Conservation (phyloP, 352 stramenopile species). For the Thraustochytrium sp. region DNA sequence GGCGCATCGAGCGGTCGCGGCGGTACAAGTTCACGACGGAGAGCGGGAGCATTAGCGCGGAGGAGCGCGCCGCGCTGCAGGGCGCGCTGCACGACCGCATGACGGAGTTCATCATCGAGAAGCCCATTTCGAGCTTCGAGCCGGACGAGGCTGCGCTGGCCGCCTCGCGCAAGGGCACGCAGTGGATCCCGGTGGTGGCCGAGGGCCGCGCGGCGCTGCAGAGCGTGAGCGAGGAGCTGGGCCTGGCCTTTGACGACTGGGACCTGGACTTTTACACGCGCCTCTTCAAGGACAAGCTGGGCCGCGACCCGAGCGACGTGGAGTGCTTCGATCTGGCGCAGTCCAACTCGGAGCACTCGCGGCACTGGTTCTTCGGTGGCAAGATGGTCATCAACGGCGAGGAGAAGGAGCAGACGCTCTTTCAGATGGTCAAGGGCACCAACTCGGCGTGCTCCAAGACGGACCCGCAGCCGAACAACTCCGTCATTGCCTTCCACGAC, state of each 20-base stretch:
- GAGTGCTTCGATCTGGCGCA: conserved; percentile 98
- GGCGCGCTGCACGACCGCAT: conserved; percentile 88
- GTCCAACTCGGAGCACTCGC: conserved; percentile 97
- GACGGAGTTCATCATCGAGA: conserved; percentile 92
- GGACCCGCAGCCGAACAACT: conserved; percentile 73
- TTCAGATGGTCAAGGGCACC: conserved; percentile 97
- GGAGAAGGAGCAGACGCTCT: conserved; percentile 92
- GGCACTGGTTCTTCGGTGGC: conserved; percentile 98
- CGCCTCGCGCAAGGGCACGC: conserved; percentile 64
- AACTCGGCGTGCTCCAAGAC: conserved; percentile 53
- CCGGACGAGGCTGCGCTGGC: conserved; percentile 57
- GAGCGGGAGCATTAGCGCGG: conserved; percentile 49
- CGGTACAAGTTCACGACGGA: conserved; percentile 72
- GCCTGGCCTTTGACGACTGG: conserved; percentile 96
- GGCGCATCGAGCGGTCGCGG: conserved; percentile 85
- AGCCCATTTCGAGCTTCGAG: conserved; percentile 81
- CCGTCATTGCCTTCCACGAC: conserved; percentile 97
- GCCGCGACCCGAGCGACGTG: conserved; percentile 94
- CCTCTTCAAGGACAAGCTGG: conserved; percentile 93
- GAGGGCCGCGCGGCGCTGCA: conserved; percentile 86
- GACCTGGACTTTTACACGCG: conserved; percentile 97
- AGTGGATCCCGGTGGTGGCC: conserved; percentile 86
- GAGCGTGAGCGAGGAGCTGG: conserved; percentile 87
- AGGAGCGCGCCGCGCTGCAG: conserved; percentile 54
- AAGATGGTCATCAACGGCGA: conserved; percentile 96